Conservation (phyloP, 768 basidiomycete genomes). For the Solioccasus polychromus region DNA sequence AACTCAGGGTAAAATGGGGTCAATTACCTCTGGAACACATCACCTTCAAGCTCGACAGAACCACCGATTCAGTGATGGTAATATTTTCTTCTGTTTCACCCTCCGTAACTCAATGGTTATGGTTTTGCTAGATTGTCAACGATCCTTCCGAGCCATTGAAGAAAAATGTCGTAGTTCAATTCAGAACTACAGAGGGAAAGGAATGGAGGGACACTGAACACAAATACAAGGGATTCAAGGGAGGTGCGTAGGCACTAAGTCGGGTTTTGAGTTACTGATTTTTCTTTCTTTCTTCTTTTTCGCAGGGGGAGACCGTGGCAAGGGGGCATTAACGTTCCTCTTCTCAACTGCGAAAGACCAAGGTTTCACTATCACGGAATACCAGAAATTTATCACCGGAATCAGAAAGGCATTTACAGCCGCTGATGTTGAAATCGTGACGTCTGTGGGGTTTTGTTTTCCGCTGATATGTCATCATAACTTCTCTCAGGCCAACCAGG, state of each 20-base stretch:
- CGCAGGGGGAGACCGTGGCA: constrained; percentile 17
- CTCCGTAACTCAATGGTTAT: neutral
- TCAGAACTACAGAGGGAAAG: constrained; percentile 3
- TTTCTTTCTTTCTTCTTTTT: neutral
- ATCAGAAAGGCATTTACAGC: neutral
- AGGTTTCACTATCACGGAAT: constrained; percentile 17
- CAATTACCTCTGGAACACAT: constrained; percentile 10
- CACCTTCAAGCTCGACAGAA: constrained; percentile 18
- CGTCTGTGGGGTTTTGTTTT: constrained; percentile 12
- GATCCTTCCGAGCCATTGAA: constrained; percentile 6
- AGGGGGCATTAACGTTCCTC: constrained; percentile 13
- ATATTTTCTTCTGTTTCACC: neutral
- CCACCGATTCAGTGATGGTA: constrained; percentile 15
- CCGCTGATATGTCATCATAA: neutral
- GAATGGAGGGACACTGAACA: constrained; percentile 9
- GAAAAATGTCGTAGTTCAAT: constrained; percentile 21
- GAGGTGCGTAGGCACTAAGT: constrained; percentile 19
- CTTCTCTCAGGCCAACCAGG: constrained; percentile 12
- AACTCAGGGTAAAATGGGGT: constrained; percentile 10
- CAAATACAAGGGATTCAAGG: constrained; percentile 19
- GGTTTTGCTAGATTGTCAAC: constrained; percentile 24
- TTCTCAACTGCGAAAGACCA: constrained; percentile 20
- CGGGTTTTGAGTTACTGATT: neutral
- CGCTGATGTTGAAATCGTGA: neutral
- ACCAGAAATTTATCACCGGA: constrained; percentile 20